phyloP scores from a whole-genome alignment of 2,329 filamentous ascomycete species.

The Chrysoporthe cubensis region DNA sequence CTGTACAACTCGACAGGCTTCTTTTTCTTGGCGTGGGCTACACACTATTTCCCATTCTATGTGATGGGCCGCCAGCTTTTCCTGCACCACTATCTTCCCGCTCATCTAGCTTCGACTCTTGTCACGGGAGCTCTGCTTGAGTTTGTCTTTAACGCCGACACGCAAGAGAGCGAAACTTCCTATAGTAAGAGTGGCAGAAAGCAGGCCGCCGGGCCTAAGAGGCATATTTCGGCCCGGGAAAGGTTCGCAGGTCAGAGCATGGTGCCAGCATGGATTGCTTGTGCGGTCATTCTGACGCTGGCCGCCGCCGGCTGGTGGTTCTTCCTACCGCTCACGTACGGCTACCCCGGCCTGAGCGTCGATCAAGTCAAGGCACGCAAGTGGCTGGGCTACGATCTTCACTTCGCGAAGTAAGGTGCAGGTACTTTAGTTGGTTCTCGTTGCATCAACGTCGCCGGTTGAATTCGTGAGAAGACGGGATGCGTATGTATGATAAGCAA shows the following conservation, averaged over 20 bases:
- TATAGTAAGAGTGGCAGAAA: constrained; percentile 52
- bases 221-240: constrained; percentile 78
- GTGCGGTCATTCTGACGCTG: constrained; percentile 67
- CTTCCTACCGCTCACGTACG: constrained; percentile 95
- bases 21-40: constrained; percentile 98
- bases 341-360: constrained; percentile 83
- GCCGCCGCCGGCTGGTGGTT: constrained; percentile 83
- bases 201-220: constrained; percentile 47
- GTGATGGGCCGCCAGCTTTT: constrained; percentile 98
- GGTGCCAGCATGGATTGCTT: constrained; percentile 77
- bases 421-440: not conserved
- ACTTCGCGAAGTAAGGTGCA: constrained; percentile 88
- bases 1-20: constrained; percentile 99
- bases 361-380: constrained; percentile 81
- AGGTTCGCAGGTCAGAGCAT: constrained; percentile 80
- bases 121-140: constrained; percentile 91
- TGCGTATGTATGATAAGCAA: not conserved
- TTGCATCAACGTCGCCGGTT: not conserved
- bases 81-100: constrained; percentile 95
- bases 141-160: constrained; percentile 93
- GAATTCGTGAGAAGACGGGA: not conserved
- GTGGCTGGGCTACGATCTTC: constrained; percentile 96
- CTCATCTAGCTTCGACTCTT: constrained; percentile 86
- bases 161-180: constrained; percentile 59
- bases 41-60: constrained; percentile 96